phyloP scores from a whole-genome alignment of 805 yeast species.

The Metschnikowia picachoensis region DNA sequence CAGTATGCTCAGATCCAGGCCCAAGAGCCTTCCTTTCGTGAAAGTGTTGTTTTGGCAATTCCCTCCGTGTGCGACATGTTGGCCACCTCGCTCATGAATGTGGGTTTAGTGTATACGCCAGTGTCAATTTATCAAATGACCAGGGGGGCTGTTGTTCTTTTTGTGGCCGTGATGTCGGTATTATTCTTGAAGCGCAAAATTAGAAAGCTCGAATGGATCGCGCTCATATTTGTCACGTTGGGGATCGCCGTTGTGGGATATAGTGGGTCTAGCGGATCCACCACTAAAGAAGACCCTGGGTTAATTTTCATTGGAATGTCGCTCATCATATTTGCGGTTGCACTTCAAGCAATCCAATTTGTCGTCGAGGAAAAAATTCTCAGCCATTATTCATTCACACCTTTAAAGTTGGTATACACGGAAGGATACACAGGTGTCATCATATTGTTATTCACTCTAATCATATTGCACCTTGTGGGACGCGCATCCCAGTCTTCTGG shows the following conservation, averaged over 20 bases:
- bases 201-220: conserved; percentile 62
- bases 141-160: conserved; percentile 72
- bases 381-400: conserved; percentile 48
- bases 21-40: conserved; percentile 7
- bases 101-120: conserved; percentile 72
- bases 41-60: conserved; percentile 33
- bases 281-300: conserved; percentile 16
- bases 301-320: conserved; percentile 51
- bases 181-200: conserved; percentile 54
- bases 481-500: conserved; percentile 31
- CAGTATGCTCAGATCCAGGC: conserved; percentile 9
- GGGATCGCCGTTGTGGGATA: conserved; percentile 74
- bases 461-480: conserved; percentile 37
- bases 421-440: conserved; percentile 68
- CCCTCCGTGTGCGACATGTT: conserved; percentile 70
- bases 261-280: conserved; percentile 48
- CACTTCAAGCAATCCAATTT: conserved; percentile 72
- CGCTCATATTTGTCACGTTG: conserved; percentile 56
- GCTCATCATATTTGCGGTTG: conserved; percentile 56
- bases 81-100: conserved; percentile 72
- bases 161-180: conserved; percentile 70
- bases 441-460: conserved; percentile 43
- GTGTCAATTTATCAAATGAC: conserved; percentile 84
- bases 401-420: conserved; percentile 63
- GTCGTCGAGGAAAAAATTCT: conserved; percentile 73